Evolutionary conservation across 306 rosid genomes (phyloP).

Genomic region (Amphicarpaea edgeworthii): DNA sequence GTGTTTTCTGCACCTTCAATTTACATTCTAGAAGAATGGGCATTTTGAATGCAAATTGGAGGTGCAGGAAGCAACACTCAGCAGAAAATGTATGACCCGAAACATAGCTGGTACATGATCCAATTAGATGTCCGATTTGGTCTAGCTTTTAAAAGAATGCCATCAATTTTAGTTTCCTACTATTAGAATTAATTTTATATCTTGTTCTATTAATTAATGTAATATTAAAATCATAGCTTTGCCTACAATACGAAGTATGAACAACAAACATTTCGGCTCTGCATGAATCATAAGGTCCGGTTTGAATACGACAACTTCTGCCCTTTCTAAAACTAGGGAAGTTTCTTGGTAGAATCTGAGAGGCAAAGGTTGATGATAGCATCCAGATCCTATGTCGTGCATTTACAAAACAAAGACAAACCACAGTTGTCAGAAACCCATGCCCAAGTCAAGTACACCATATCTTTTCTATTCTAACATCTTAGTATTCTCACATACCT

Average conservation of each 20-base stretch:
- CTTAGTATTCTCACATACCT: slow-evolving; percentile 23
- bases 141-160: background rate
- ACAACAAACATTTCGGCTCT: slow-evolving; percentile 8
- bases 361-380: background rate
- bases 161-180: background rate
- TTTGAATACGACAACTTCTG: slow-evolving; percentile 35
- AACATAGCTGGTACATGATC: no score
- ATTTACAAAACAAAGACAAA: slow-evolving; percentile 36
- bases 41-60: no score
- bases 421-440: slow-evolving; percentile 41
- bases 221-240: background rate
- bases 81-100: no score
- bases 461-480: slow-evolving; percentile 22
- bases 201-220: background rate
- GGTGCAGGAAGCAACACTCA: no score
- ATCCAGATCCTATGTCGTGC: slow-evolving; percentile 38
- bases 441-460: background rate
- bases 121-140: background rate
- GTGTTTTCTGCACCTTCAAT: no score
- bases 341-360: slow-evolving; percentile 40
- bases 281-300: slow-evolving; percentile 17
- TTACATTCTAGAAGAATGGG: no score
- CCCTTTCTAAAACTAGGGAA: slow-evolving; percentile 37
- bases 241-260: background rate
- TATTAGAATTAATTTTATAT: background rate